Base-by-base conservation (phyloP, 768 basidiomycete genomes). In the Trametes maxima region DNA sequence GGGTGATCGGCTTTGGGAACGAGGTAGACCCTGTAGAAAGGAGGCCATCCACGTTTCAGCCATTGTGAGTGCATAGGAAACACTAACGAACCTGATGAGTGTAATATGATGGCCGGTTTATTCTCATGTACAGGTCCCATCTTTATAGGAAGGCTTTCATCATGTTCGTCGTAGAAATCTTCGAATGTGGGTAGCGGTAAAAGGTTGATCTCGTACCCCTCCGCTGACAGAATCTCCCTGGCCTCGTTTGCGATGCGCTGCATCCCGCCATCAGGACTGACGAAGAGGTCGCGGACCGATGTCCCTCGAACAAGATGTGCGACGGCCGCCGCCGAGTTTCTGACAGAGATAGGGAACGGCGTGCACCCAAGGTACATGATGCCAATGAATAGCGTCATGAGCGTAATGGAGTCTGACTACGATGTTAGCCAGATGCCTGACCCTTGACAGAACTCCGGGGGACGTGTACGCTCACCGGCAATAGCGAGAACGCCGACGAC, bases 281-380 rank as follows among this genome's bases (percentile, higher is more conserved):
- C 68, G 51, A 73, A 58, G 5, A 72, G 33, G 17, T 73, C 69
- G 0, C 54, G 65, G 3, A 65, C 62, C 2, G 62, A 59, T 8
- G 65, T 72, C 47, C 62, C 57, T 17, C 48, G 43, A 11, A 79
- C 62, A 5, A 80, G 68, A 64, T 79, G 75, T 0, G 69, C 71
- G 8, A 80, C 65, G 1, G 75, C 77, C 17, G 62, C 63, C 36
- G 66, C 69, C 12, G 78, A 75, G 62, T 76, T 76, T 4, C 75
- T 67, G 2, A 68, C 64, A 4, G 76, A 74, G 45, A 77, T 67
- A 1, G 76, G 75, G 63, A 79, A 79, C 0, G 70, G 64, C 33
- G 51, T 60, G 46, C 54, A 46, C 11, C 66, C 69, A 11, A 66
- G 62, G 13, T 66, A 57, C 42, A 69, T 59, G 33, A 71, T 47